Base-by-base conservation (phyloP, 2,329 filamentous ascomycete genomes). In the Pseudocercospora fijiensis region DNA sequence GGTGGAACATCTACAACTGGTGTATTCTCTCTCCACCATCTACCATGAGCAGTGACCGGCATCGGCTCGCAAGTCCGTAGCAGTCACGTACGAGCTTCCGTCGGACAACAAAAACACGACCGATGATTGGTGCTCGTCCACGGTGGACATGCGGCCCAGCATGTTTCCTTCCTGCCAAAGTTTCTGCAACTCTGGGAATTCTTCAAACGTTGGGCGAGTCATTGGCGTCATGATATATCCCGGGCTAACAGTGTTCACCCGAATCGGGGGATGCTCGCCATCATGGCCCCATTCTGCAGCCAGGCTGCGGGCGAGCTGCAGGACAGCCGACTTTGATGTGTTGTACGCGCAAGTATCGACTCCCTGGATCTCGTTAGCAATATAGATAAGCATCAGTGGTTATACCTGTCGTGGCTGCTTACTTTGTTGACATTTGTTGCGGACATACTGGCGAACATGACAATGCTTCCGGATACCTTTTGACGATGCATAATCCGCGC, bases 271-370 rank as follows among this genome's bases (percentile, higher is more conserved):
- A 37, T 60, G 45, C 13, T 27, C 37, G 7, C 52, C 53, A 33
- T 51, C 52, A 26, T 56, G 49, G 22, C 76, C 82, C 83, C 79
- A 85, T 73, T 85, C 83, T 62, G 82, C 82, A 0, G 83, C 81
- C 27, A 85, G 74, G 7, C 76, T 81, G 20, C 82, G 77, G 1
- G 77, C 75, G 1, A 85, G 76, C 68, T 85, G 82, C 22, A 81
- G 79, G 2, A 85, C 79, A 0, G 80, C 83, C 0, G 83, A 78
- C 73, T 85, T 85, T 61, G 81, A 84, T 0, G 82, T 76, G 70
- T 84, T 85, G 73, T 85, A 85, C 0, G 74, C 77, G 9, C 77
- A 71, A 0, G 75, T 78, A 33, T 78, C 75, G 51, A 80, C 76
- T 1, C 77, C 78, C 75, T 75, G 8, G 2, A 26, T 6, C 18